These are phyloP conservation scores for Teratosphaeria pseudoeucalypti DNA, from an alignment of 2,329 filamentous ascomycete species.

Conservation along the genomic window DNA sequence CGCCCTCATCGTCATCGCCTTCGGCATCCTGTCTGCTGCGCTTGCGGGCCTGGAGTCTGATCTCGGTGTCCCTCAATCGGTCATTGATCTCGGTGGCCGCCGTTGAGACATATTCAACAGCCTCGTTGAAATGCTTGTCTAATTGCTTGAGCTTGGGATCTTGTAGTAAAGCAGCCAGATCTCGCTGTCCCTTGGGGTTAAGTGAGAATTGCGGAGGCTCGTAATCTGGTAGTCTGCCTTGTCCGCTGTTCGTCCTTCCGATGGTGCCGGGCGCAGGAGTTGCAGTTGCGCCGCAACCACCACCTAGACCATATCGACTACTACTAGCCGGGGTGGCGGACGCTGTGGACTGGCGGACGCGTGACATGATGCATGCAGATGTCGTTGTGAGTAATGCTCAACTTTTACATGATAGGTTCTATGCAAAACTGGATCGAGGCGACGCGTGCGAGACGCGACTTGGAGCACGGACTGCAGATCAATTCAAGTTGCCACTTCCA, in stretches of 20 bases:
- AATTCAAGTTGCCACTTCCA: neutral
- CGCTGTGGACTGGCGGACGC: neutral
- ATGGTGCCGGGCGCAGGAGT: neutral
- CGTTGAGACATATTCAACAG: conserved; percentile 37
- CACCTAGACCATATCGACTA: neutral
- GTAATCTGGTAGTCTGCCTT: conserved; percentile 37
- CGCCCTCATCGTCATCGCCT: conserved; percentile 19
- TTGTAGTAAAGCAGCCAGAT: conserved; percentile 36
- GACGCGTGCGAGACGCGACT: neutral
- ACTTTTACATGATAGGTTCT: neutral
- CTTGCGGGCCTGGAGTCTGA: conserved; percentile 24
- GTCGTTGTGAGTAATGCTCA: neutral
- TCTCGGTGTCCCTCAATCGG: conserved; percentile 29
- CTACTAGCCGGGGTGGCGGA: neutral
- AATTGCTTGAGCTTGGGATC: conserved; percentile 34
- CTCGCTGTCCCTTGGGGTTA: conserved; percentile 35
- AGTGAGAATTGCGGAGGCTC: conserved; percentile 44
- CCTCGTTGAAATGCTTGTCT: conserved; percentile 38
- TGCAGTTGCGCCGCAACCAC: neutral
- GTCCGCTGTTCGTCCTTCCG: neutral
- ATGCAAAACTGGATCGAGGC: neutral
- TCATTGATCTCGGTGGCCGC: conserved; percentile 48
- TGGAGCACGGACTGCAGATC: neutral
- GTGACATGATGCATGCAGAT: neutral
- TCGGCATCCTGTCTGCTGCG: conserved; percentile 3